phyloP scores from a whole-genome alignment of 2,329 filamentous ascomycete genomes.

The Trichoderma brevicompactum region DNA sequence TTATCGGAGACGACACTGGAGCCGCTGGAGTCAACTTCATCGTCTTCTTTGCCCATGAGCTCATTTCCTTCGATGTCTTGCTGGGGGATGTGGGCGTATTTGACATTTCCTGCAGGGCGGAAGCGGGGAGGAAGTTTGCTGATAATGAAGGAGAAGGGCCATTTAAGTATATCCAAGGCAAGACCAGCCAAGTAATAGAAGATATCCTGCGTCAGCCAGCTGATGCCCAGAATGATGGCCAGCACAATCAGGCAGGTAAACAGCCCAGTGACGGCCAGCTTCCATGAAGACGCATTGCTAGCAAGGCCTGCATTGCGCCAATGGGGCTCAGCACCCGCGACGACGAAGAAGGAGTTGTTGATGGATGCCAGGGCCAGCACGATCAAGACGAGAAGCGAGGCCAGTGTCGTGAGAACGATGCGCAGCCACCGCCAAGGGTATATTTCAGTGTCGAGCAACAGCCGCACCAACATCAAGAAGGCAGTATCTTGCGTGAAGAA shows the following conservation, averaged over 20 bases:
- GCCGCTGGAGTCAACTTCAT: constrained; percentile 11
- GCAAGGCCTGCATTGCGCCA: constrained; percentile 42
- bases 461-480: constrained; percentile 40
- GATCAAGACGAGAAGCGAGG: constrained; percentile 34
- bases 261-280: constrained; percentile 39
- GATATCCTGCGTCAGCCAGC: constrained; percentile 38
- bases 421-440: constrained; percentile 34
- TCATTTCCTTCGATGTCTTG: constrained; percentile 34
- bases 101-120: neutral
- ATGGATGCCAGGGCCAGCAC: constrained; percentile 30
- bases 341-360: constrained; percentile 37
- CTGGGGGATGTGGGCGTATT: constrained; percentile 37
- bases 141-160: constrained; percentile 33
- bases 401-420: constrained; percentile 29
- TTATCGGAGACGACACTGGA: constrained; percentile 16
- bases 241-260: constrained; percentile 35
- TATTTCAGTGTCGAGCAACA: constrained; percentile 37
- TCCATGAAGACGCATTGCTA: constrained; percentile 39
- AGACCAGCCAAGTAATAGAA: constrained; percentile 32
- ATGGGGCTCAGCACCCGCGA: constrained; percentile 41
- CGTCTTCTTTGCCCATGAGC: constrained; percentile 31
- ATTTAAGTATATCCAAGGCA: constrained; percentile 35
- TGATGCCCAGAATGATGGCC: constrained; percentile 28
- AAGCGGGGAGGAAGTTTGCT: constrained; percentile 25
- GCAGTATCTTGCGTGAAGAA: constrained; percentile 44